These are phyloP conservation scores for Microthyrium microscopicum DNA, from an alignment of 2,329 filamentous ascomycete genomes.

Conservation along the genomic window DNA sequence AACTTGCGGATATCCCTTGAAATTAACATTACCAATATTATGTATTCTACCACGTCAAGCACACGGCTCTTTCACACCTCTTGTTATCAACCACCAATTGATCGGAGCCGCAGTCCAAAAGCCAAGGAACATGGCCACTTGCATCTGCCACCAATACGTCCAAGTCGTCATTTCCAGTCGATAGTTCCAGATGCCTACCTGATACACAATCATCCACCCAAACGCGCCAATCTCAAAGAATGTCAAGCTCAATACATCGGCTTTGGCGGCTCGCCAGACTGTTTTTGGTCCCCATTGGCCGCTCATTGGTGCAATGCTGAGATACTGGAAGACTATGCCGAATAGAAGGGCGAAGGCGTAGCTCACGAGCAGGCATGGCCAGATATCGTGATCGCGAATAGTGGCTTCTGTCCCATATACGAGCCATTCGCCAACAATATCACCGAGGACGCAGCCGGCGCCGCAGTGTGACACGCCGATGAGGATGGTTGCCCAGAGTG, in stretches of 20 bases:
- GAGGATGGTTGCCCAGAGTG: constrained; percentile 14
- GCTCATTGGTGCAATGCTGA: constrained; percentile 18
- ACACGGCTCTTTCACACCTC: constrained; percentile 12
- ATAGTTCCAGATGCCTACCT: constrained; percentile 14
- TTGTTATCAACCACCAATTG: constrained; percentile 16
- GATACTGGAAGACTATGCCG: constrained; percentile 18
- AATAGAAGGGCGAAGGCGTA: constrained; percentile 15
- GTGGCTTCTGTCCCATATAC: constrained; percentile 15
- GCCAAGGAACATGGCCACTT: constrained; percentile 16
- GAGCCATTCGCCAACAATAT: constrained; percentile 19
- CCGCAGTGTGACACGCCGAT: constrained; percentile 18
- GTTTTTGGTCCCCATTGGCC: constrained; percentile 14
- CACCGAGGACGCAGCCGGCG: constrained; percentile 18
- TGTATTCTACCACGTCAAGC: constrained; percentile 8
- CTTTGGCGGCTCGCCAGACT: constrained; percentile 14
- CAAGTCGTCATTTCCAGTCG: constrained; percentile 13
- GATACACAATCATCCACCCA: constrained; percentile 17
- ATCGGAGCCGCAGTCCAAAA: constrained; percentile 15
- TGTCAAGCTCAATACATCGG: constrained; percentile 15
- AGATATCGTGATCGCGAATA: constrained; percentile 10
- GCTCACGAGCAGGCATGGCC: constrained; percentile 1
- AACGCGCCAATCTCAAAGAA: constrained; percentile 17
- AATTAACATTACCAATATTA: no score
- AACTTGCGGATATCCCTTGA: no score
- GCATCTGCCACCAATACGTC: constrained; percentile 20